Percentiles rank a stretch among this genome's conserved stretches.
These are phyloP conservation scores for Pseudevernia furfuracea DNA, from an alignment of 495 filamentous ascomycete genomes.

Conservation along the genomic window DNA sequence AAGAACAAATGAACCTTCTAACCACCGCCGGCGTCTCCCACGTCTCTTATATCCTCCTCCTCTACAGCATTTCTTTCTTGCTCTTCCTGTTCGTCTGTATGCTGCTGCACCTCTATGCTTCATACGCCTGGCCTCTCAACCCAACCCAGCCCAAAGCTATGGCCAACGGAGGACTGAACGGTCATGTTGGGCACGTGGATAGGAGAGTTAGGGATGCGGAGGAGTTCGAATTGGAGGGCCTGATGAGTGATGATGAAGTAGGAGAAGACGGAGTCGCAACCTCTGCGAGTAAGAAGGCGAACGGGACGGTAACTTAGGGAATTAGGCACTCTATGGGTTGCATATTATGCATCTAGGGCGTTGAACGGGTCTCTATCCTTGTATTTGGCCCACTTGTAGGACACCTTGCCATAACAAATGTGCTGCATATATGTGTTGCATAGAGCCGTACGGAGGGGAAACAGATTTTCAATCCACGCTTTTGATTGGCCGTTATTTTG, in stretches of 20 bases:
- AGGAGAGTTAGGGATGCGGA: constrained; percentile 64
- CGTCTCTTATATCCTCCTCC: constrained; percentile 82
- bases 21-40: constrained; percentile 67
- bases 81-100: constrained; percentile 83
- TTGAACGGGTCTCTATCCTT: not conserved
- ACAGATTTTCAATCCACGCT: not conserved
- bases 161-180: constrained; percentile 42
- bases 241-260: constrained; percentile 81
- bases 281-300: not conserved
- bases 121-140: constrained; percentile 46
- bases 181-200: constrained; percentile 41
- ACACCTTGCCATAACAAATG: not conserved
- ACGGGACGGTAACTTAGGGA: not conserved
- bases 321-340: not conserved
- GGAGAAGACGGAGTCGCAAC: constrained; percentile 29
- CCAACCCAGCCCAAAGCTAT: constrained; percentile 22
- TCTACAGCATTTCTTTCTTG: constrained; percentile 84
- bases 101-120: constrained; percentile 74
- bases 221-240: constrained; percentile 82
- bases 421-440: not conserved
- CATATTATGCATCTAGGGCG: not conserved
- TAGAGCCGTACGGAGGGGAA: not conserved
- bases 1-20: constrained; percentile 85
- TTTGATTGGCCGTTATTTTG: not conserved
- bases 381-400: not conserved